A percentile compares a stretch with the other conserved stretches of the same genome.
Evolutionary conservation across 148 eudicot genomes (phyloP).

Genomic region (Bassia scoparia): DNA sequence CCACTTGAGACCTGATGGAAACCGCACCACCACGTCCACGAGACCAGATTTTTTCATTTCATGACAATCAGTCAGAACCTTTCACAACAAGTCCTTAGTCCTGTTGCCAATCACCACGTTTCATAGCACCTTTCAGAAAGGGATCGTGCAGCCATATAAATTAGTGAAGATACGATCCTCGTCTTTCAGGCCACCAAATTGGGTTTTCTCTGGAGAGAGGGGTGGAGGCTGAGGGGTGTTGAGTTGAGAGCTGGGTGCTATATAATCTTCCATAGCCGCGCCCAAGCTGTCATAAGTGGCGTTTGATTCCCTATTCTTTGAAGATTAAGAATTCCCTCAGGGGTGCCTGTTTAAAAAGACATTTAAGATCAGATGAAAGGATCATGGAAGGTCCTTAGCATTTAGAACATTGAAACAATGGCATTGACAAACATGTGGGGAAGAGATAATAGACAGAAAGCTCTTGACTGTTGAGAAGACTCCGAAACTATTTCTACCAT

Average conservation of each 20-base stretch:
- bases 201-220: slow-evolving; percentile 94
- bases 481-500: background rate
- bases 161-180: slow-evolving; percentile 97
- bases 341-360: slow-evolving; percentile 49
- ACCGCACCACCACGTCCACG: slow-evolving; percentile 99
- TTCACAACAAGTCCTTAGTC: slow-evolving; percentile 89
- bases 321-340: slow-evolving; percentile 63
- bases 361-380: slow-evolving; percentile 3
- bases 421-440: background rate
- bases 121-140: slow-evolving; percentile 91
- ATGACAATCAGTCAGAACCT: slow-evolving; percentile 89
- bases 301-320: slow-evolving; percentile 43
- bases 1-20: slow-evolving; percentile 96
- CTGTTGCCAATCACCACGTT: slow-evolving; percentile 96
- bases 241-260: slow-evolving; percentile 83
- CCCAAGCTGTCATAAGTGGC: slow-evolving; percentile 33
- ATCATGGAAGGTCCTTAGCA: background rate
- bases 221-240: slow-evolving; percentile 77
- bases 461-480: background rate
- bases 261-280: slow-evolving; percentile 48
- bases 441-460: background rate
- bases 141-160: slow-evolving; percentile 78
- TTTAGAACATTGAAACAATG: background rate
- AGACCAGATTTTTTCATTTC: slow-evolving; percentile 95
- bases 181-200: slow-evolving; percentile 91